Evolutionary conservation across 371 early-diverging fungal species (phyloP).

Genomic region (Mortierella sp.): DNA sequence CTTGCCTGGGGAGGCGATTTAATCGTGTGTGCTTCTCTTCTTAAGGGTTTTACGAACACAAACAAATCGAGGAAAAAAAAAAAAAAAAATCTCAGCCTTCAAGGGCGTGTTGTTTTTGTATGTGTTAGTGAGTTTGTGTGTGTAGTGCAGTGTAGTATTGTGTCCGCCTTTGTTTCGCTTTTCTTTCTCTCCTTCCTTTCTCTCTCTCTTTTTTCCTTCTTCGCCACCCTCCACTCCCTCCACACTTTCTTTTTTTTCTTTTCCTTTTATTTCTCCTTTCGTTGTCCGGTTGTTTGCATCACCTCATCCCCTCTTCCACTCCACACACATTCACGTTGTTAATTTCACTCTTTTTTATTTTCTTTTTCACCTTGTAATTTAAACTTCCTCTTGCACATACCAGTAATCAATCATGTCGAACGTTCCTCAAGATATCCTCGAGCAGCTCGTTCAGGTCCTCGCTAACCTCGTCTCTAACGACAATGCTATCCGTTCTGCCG

Average conservation of each 20-base stretch:
- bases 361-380: constrained; percentile 6
- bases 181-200: constrained; percentile 2
- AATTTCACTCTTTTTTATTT: constrained; percentile 7
- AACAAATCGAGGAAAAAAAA: not conserved
- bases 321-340: not conserved
- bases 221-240: not conserved
- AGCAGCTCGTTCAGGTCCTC: constrained; percentile 69
- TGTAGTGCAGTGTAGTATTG: not conserved
- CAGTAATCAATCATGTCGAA: constrained; percentile 44
- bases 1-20: no score
- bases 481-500: constrained; percentile 71
- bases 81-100: not conserved
- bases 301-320: constrained; percentile 1
- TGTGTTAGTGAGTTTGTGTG: no score
- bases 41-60: not conserved
- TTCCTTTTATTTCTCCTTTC: not conserved
- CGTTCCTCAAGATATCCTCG: constrained; percentile 68
- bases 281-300: not conserved
- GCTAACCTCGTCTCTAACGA: constrained; percentile 70
- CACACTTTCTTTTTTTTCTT: not conserved
- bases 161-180: not conserved
- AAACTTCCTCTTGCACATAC: constrained; percentile 14
- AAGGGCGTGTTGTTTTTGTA: not conserved
- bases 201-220: not conserved
- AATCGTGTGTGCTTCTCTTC: no score